Evolutionary conservation across 2,329 filamentous ascomycete species (phyloP), one percentile per base, ranked within the genome.

Genomic region (Aspergillus fumigatus): DNA sequence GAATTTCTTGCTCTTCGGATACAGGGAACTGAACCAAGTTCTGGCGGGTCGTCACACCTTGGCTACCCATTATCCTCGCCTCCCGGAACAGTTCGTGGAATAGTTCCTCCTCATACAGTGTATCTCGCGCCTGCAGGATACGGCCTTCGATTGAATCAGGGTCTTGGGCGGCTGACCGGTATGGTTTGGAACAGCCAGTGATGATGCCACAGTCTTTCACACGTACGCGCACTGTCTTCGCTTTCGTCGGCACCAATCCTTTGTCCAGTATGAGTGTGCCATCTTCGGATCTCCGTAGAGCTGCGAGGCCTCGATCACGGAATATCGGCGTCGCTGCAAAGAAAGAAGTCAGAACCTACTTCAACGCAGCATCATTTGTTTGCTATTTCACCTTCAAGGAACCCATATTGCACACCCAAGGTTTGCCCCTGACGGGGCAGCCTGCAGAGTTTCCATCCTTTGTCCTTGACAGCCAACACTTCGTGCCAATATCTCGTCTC

Each of bases 401-500:
- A 96, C 7, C 93, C 94, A 73, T 93, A 97, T 61, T 89, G 86
- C 38, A 97, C 93, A 21, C 88, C 92, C 51, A 97, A 80, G 0
- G 86, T 87, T 63, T 90, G 85, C 51, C 81, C 80, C 63, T 93
- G 87, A 6, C 86, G 80, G 0, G 91, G 90, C 43, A 94, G 78
- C 50, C 88, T 84, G 63, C 88, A 93, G 19, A 97, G 79, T 21
- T 89, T 87, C 93, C 94, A 99, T 4, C 92, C 92, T 54, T 86
- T 87, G 62, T 91, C 84, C 62, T 88, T 91, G 48, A 97, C 86
- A 9, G 86, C 84, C 49, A 96, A 77, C 2, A 97, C 83, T 65
- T 96, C 88, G 54, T 88, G 83, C 94, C 94, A 99, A 73, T 96
- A 99, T 65, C 83, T 87, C 1, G 87, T 87, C 76, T 99, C 94